These are phyloP conservation scores for Teratosphaeriaceae sp. DNA, from an alignment of 2,329 filamentous ascomycete genomes.

Conservation along the genomic window DNA sequence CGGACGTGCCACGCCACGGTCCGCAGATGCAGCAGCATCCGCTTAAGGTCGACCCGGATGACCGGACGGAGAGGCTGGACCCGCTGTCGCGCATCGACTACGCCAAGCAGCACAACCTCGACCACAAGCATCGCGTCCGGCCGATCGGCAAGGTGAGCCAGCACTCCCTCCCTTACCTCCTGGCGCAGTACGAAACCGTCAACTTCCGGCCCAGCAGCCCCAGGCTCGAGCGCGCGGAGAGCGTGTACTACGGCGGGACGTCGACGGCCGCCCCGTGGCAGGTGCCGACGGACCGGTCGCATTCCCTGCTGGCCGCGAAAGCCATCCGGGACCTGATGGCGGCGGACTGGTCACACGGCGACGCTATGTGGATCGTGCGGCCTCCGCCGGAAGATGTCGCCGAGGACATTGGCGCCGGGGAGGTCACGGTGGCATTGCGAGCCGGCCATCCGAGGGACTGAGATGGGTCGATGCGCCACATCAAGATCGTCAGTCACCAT, in stretches of 20 bases:
- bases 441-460: too few relatives aligned
- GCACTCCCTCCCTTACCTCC: background rate
- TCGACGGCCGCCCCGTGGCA: background rate
- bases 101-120: conserved; percentile 13
- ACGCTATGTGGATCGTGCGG: background rate
- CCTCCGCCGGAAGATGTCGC: too few relatives aligned
- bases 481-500: too few relatives aligned
- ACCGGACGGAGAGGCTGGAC: conserved; percentile 6
- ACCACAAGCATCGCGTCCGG: conserved; percentile 19
- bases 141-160: conserved; percentile 12
- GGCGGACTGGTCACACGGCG: background rate
- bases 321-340: background rate
- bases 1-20: conserved; percentile 1
- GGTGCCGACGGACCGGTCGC: background rate
- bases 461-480: too few relatives aligned
- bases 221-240: background rate
- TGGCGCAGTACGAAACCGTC: conserved; percentile 6
- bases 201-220: background rate
- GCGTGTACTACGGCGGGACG: background rate
- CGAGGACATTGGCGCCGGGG: too few relatives aligned
- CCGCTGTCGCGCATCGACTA: conserved; percentile 13
- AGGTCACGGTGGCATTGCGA: too few relatives aligned
- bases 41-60: conserved; percentile 13
- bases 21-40: conserved; percentile 7
- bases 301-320: background rate